A percentile compares a stretch with the other conserved stretches of the same genome.
Evolutionary conservation across 192 early-diverging fungal genomes (phyloP).

Genomic region (Backusella australiensis): DNA sequence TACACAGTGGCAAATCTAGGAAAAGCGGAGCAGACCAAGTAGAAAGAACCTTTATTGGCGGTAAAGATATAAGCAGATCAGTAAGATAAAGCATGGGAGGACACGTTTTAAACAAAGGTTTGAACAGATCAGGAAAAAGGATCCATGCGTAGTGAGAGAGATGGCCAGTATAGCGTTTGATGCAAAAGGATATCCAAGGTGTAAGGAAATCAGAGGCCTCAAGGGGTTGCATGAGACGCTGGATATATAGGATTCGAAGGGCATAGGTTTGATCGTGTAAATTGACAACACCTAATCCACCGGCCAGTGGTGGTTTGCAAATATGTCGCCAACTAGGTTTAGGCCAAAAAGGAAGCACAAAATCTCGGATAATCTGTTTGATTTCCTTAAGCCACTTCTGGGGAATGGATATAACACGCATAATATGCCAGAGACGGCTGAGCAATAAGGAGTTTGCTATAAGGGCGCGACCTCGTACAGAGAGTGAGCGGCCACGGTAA

Average conservation of each 20-base stretch:
- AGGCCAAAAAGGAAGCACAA: neutral
- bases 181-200: no score
- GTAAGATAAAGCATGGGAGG: no score
- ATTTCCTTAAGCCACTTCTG: neutral
- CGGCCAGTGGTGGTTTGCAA: neutral
- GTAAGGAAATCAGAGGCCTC: no score
- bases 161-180: no score
- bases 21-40: no score
- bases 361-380: neutral
- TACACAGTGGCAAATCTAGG: no score
- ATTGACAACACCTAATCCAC: neutral
- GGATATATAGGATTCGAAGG: neutral
- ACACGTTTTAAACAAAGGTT: no score
- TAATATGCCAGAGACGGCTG: neutral
- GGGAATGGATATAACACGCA: neutral
- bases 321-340: neutral
- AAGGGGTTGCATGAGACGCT: neutral
- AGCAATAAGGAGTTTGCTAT: neutral
- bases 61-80: no score
- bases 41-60: no score
- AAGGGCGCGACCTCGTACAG: neutral
- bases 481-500: neutral
- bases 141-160: no score
- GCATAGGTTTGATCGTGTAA: neutral
- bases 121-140: no score